Conservation (phyloP, 2,329 filamentous ascomycete genomes). For the Aschersonia sp. region DNA sequence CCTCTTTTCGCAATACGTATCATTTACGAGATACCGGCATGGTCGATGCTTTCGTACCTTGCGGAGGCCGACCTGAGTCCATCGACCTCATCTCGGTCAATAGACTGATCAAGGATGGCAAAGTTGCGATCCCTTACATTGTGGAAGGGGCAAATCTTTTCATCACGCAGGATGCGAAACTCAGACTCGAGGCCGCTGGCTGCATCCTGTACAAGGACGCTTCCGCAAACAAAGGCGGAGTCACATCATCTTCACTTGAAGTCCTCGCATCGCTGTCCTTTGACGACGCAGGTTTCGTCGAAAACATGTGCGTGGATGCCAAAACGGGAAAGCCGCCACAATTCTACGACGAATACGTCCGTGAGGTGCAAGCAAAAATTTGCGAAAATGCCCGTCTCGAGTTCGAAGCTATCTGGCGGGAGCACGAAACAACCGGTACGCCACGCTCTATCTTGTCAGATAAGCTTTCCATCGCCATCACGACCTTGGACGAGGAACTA, state of each 20-base stretch:
- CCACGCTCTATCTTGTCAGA: slow-evolving; percentile 82
- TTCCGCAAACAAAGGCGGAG: slow-evolving; percentile 95
- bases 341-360: slow-evolving; percentile 91
- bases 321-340: slow-evolving; percentile 56
- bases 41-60: slow-evolving; percentile 88
- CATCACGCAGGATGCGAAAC: slow-evolving; percentile 95
- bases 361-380: slow-evolving; percentile 81
- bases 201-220: slow-evolving; percentile 96
- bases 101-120: slow-evolving; percentile 82
- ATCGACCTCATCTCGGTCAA: slow-evolving; percentile 82
- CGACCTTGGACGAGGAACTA: slow-evolving; percentile 90
- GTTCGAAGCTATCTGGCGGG: slow-evolving; percentile 97
- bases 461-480: slow-evolving; percentile 81
- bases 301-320: slow-evolving; percentile 82
- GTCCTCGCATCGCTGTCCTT: slow-evolving; percentile 91
- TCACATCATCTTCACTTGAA: slow-evolving; percentile 92
- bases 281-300: slow-evolving; percentile 73
- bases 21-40: slow-evolving; percentile 67
- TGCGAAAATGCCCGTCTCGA: slow-evolving; percentile 83
- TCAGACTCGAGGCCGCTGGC: slow-evolving; percentile 87
- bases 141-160: slow-evolving; percentile 97
- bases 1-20: slow-evolving; percentile 93
- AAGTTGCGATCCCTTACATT: slow-evolving; percentile 79
- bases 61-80: slow-evolving; percentile 89
- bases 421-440: slow-evolving; percentile 69